phyloP scores from a whole-genome alignment of 768 basidiomycete genomes.

The Leucocoprinus sp. region DNA sequence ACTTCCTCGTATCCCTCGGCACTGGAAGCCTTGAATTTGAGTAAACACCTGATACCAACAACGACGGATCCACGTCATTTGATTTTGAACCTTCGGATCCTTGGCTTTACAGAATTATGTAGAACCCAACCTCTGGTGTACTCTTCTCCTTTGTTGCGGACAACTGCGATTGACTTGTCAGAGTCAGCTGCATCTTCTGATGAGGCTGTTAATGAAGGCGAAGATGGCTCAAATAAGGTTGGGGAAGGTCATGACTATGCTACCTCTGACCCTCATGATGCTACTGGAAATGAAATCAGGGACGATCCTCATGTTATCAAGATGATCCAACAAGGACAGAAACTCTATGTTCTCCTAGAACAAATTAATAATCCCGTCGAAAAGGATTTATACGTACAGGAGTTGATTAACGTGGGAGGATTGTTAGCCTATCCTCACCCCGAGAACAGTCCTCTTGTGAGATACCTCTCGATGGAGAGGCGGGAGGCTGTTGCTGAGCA shows the following conservation, averaged over 20 bases:
- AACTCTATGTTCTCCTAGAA: slow-evolving; percentile 56
- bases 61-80: slow-evolving; percentile 72
- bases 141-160: slow-evolving; percentile 8
- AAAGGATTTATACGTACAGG: slow-evolving; percentile 53
- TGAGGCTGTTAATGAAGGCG: background rate
- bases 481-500: slow-evolving; percentile 81
- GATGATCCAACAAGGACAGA: slow-evolving; percentile 35
- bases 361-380: slow-evolving; percentile 48
- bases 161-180: slow-evolving; percentile 7
- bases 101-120: slow-evolving; percentile 80
- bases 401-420: slow-evolving; percentile 67
- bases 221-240: background rate
- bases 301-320: slow-evolving; percentile 6
- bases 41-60: slow-evolving; percentile 45
- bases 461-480: slow-evolving; percentile 69
- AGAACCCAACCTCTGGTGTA: slow-evolving; percentile 56
- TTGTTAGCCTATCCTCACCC: slow-evolving; percentile 80
- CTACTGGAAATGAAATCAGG: background rate
- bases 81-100: slow-evolving; percentile 77
- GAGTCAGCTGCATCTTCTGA: background rate
- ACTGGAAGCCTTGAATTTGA: slow-evolving; percentile 21
- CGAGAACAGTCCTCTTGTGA: slow-evolving; percentile 64
- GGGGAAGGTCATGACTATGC: background rate
- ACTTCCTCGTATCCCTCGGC: slow-evolving; percentile 15
- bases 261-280: background rate